Evolutionary conservation across 129 eudicot genomes (phyloP), one percentile per base, ranked within the genome.

Genomic region (Arctium lappa): DNA sequence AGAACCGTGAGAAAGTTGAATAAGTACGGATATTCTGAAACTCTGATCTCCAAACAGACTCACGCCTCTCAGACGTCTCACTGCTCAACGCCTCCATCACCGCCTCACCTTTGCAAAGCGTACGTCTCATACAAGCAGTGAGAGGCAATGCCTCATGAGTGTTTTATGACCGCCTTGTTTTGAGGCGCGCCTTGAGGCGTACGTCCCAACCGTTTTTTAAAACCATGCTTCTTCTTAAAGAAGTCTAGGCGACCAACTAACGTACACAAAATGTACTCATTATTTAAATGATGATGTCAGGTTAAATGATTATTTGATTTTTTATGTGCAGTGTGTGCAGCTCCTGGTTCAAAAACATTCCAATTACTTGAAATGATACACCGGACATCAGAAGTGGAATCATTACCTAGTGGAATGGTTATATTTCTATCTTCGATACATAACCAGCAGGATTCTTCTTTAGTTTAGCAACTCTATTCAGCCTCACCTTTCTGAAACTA

Each of bases 291-390:
- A 38, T 18, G 18, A 53, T 9, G 22, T 15, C 3, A 56, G 33
- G 30, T 71, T 62, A 16, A 80, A 27, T 80, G 72, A 82, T 46
- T 39, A 60, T 62, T 77, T 77, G 36, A 42, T 84, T 42, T 86
- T 44, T 29, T 56, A 27, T 31, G 12, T 87, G 89, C 85, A 96
- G 99, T 96, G 99, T 96, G 99, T 87, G 99, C 99, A 34, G 99
- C 99, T 40, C 99, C 99, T 2, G 99, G 99, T 8, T 96, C 99
- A 36, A 96, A 96, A 87, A 96, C 99, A 16, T 96, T 96, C 82
- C 99, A 96, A 81, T 82, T 96, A 77, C 97, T 96, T 79, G 99
- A 96, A 89, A 96, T 93, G 91, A 93, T 96, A 79, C 91, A 96
- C 82, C 88, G 62, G 77, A 63, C 82, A 69, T 82, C 85, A 6